Percentiles rank a stretch among this genome's conserved stretches.
These are phyloP conservation scores for Pythium guiyangense DNA, from an alignment of 352 stramenopile genomes.

Conservation along the genomic window DNA sequence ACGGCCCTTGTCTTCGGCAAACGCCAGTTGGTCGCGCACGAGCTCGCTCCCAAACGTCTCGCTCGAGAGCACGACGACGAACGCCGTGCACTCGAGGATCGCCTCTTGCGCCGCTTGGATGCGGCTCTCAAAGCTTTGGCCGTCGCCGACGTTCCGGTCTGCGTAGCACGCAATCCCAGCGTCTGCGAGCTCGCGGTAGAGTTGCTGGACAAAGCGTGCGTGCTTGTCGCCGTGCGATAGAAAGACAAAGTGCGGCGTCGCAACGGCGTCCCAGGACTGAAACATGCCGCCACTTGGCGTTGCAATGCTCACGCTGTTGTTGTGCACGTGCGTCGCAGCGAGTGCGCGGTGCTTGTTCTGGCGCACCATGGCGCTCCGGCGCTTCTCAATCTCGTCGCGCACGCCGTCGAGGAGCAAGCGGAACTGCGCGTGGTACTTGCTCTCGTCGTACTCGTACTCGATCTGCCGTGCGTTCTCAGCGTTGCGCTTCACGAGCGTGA, in stretches of 20 bases:
- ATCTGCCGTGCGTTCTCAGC: constrained; percentile 56
- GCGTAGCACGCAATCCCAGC: constrained; percentile 56
- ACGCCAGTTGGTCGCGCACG: constrained; percentile 78
- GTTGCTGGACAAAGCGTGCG: constrained; percentile 55
- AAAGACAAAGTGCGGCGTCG: constrained; percentile 55
- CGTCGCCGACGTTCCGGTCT: constrained; percentile 52
- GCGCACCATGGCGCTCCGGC: constrained; percentile 35
- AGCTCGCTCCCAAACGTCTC: constrained; percentile 67
- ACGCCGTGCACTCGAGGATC: constrained; percentile 73
- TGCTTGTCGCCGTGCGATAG: constrained; percentile 77
- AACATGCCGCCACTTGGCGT: constrained; percentile 32
- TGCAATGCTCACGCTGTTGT: constrained; percentile 23
- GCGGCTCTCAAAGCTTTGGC: constrained; percentile 60
- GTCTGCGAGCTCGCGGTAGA: constrained; percentile 55
- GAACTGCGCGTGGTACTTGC: constrained; percentile 69
- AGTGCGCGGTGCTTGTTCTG: constrained; percentile 27
- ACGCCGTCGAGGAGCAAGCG: constrained; percentile 74
- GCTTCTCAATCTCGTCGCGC: constrained; percentile 81
- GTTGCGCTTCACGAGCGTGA: constrained; percentile 49
- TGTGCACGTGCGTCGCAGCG: neutral
- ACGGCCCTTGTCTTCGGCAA: constrained; percentile 78
- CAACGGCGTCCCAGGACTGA: constrained; percentile 42
- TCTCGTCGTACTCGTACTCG: constrained; percentile 76
- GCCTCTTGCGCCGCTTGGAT: constrained; percentile 77
- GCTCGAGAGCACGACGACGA: constrained; percentile 73